Evolutionary conservation across 768 basidiomycete species (phyloP).

Genomic region (Mycena galericulata): DNA sequence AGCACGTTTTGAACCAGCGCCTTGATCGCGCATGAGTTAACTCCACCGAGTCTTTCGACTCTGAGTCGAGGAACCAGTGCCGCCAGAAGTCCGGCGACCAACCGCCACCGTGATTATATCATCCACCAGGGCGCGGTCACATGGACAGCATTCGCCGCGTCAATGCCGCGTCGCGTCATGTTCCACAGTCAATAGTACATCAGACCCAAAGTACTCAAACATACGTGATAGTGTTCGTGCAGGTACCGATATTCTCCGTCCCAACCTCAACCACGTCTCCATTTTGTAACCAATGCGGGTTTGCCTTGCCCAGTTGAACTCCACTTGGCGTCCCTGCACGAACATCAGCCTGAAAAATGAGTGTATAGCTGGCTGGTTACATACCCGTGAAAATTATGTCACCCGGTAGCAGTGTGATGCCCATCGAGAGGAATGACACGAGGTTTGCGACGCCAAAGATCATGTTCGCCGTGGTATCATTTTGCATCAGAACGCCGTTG

Average conservation of each 20-base stretch:
- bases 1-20: too few species aligned
- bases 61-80: too few species aligned
- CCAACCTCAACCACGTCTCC: constrained; percentile 55
- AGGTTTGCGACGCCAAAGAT: constrained; percentile 55
- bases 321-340: constrained; percentile 46
- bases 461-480: constrained; percentile 56
- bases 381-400: constrained; percentile 59
- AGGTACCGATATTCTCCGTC: constrained; percentile 51
- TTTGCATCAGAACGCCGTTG: constrained; percentile 53
- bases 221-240: constrained; percentile 50
- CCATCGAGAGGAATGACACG: constrained; percentile 58
- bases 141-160: too few species aligned
- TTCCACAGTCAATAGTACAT: background rate
- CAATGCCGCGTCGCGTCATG: background rate
- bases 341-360: too few species aligned
- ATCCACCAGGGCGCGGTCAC: too few species aligned
- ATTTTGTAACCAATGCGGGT: constrained; percentile 50
- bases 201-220: constrained; percentile 27
- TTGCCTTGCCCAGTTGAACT: constrained; percentile 47
- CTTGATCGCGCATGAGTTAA: too few species aligned
- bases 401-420: constrained; percentile 54
- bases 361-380: constrained; percentile 25
- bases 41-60: too few species aligned
- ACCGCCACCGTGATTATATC: too few species aligned
- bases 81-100: too few species aligned